phyloP scores from a whole-genome alignment of 75 land plant genomes.

The Chamaecyparis obtusa region DNA sequence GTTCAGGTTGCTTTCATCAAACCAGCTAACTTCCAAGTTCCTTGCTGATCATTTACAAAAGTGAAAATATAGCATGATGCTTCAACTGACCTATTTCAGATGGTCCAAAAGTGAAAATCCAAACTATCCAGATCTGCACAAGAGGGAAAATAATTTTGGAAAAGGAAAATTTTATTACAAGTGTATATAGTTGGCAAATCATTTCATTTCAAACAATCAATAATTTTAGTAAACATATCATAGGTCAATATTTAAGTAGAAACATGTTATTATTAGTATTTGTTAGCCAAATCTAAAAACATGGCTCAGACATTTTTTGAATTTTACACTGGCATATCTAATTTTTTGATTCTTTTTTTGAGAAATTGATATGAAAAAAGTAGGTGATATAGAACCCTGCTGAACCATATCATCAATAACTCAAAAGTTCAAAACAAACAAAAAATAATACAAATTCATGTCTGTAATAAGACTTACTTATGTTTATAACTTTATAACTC shows the following conservation, averaged over 20 bases:
- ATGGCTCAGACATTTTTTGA: too few species aligned
- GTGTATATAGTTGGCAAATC: neutral
- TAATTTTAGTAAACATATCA: too few species aligned
- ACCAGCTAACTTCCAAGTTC: neutral
- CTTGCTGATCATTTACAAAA: neutral
- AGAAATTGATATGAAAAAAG: neutral
- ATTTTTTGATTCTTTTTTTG: neutral
- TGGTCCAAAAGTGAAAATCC: neutral
- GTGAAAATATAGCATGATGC: neutral
- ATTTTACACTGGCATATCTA: too few species aligned
- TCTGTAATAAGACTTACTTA: neutral
- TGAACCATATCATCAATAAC: neutral
- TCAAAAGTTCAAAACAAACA: neutral
- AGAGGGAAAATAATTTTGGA: neutral
- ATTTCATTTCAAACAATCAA: too few species aligned
- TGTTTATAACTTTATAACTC: too few species aligned
- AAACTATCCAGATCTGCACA: neutral
- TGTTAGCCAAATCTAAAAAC: too few species aligned
- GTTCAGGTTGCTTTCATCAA: neutral
- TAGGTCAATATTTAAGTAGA: neutral
- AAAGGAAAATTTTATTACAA: too few species aligned
- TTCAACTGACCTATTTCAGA: neutral
- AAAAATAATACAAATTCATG: neutral
- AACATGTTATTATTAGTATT: neutral
- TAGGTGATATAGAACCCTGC: neutral